Conservation (phyloP, 306 rosid species). For the Cicer chorassanicum region DNA sequence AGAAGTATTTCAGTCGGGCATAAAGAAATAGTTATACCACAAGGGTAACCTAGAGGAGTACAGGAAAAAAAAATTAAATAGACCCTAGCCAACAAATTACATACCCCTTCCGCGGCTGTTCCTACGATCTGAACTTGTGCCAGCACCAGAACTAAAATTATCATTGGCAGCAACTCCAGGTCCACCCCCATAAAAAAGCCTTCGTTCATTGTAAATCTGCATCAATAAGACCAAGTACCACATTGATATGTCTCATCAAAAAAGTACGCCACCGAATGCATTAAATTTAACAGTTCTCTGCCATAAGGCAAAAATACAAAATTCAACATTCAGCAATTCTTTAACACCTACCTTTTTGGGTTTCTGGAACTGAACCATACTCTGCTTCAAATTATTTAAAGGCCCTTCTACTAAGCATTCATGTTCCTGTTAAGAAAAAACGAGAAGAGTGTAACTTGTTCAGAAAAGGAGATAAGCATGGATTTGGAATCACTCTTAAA, state of each 20-base stretch:
- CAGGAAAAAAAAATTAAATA: background rate
- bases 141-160: slow-evolving; percentile 64
- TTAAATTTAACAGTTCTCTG: background rate
- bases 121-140: slow-evolving; percentile 71
- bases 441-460: slow-evolving; percentile 15
- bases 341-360: slow-evolving; percentile 81
- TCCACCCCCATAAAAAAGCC: slow-evolving; percentile 91
- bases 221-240: slow-evolving; percentile 31
- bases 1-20: background rate
- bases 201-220: slow-evolving; percentile 92
- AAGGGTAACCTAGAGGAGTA: background rate
- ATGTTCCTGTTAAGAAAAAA: slow-evolving; percentile 65
- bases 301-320: slow-evolving; percentile 27
- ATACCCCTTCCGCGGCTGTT: slow-evolving; percentile 91
- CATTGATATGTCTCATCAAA: slow-evolving; percentile 19
- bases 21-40: background rate
- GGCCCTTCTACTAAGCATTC: slow-evolving; percentile 99
- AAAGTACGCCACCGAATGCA: slow-evolving; percentile 5
- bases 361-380: slow-evolving; percentile 99
- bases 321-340: slow-evolving; percentile 18
- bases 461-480: background rate
- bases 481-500: slow-evolving; percentile 28
- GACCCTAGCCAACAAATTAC: slow-evolving; percentile 31
- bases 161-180: slow-evolving; percentile 86
- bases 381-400: slow-evolving; percentile 91